These are phyloP conservation scores for Dryas drummondii DNA, from an alignment of 306 rosid species.

Conservation along the genomic window DNA sequence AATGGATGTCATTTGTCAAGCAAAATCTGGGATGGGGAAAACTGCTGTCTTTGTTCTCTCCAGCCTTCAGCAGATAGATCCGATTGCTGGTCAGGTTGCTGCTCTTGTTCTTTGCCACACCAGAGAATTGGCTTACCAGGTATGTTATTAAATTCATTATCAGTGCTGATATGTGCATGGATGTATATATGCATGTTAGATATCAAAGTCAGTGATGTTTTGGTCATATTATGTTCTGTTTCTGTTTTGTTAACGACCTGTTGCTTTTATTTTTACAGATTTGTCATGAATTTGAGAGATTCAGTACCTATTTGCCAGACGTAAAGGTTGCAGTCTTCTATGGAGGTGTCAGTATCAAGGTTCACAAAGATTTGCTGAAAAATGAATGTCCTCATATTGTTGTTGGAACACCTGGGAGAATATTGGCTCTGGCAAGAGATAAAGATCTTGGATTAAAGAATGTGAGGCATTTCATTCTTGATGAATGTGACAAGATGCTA, in stretches of 20 bases:
- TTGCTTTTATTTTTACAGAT: constrained; percentile 41
- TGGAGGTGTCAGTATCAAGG: constrained; percentile 64
- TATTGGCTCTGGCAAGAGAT: constrained; percentile 63
- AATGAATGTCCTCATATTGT: constrained; percentile 79
- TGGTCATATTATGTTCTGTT: not conserved
- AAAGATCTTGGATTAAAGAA: constrained; percentile 74
- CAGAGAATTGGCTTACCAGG: constrained; percentile 76
- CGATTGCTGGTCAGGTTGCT: constrained; percentile 69
- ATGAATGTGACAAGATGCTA: constrained; percentile 83
- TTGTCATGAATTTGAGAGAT: constrained; percentile 72
- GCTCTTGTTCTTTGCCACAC: constrained; percentile 78
- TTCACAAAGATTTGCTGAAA: constrained; percentile 66
- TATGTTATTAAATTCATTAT: constrained; percentile 12
- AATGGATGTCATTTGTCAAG: constrained; percentile 77
- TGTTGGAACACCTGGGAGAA: constrained; percentile 84
- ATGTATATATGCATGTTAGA: not conserved
- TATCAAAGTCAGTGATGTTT: not conserved
- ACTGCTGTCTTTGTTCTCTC: constrained; percentile 74
- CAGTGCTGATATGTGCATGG: not conserved
- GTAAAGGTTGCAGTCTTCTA: constrained; percentile 62
- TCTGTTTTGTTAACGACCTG: not conserved
- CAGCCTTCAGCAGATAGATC: constrained; percentile 70
- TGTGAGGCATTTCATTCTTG: constrained; percentile 76
- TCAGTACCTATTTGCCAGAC: constrained; percentile 65
- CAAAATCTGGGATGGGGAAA: constrained; percentile 80